Evolutionary conservation across 768 basidiomycete species (phyloP).

Genomic region (Tricholoma matsutake): DNA sequence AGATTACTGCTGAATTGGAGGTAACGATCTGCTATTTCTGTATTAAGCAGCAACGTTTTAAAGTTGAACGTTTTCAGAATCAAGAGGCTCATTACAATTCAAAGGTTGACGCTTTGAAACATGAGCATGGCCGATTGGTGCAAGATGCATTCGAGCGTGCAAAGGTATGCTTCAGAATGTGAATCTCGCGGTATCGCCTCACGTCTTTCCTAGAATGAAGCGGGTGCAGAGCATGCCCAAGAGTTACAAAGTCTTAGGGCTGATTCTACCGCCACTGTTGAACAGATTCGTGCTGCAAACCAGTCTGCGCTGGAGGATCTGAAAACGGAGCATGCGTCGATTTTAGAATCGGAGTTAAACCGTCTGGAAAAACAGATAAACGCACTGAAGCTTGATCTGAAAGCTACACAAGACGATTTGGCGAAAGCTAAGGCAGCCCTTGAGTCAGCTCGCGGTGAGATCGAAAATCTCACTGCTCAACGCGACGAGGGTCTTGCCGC

Average conservation of each 20-base stretch:
- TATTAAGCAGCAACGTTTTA: not conserved
- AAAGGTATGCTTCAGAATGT: slow-evolving; percentile 47
- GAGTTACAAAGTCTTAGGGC: slow-evolving; percentile 72
- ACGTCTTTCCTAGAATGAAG: slow-evolving; percentile 51
- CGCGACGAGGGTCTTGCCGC: slow-evolving; percentile 59
- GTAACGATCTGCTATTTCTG: slow-evolving; percentile 31
- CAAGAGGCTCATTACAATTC: slow-evolving; percentile 67
- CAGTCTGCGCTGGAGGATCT: slow-evolving; percentile 57
- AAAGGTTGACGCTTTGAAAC: slow-evolving; percentile 63
- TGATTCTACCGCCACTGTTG: slow-evolving; percentile 61
- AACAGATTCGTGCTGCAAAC: slow-evolving; percentile 66
- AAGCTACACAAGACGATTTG: slow-evolving; percentile 83
- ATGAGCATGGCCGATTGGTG: slow-evolving; percentile 58
- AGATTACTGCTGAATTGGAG: slow-evolving; percentile 60
- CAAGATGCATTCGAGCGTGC: slow-evolving; percentile 74
- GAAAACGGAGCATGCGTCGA: slow-evolving; percentile 60
- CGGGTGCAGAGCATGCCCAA: slow-evolving; percentile 60
- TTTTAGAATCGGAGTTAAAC: slow-evolving; percentile 54
- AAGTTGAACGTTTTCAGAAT: slow-evolving; percentile 37
- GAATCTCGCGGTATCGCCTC: slow-evolving; percentile 2
- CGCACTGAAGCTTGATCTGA: slow-evolving; percentile 66
- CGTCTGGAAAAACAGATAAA: slow-evolving; percentile 61
- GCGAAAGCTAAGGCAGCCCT: slow-evolving; percentile 65
- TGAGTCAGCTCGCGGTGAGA: slow-evolving; percentile 50
- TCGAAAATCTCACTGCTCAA: slow-evolving; percentile 56